Evolutionary conservation across 257 asterid species (phyloP).

Genomic region (Cordia subcordata): DNA sequence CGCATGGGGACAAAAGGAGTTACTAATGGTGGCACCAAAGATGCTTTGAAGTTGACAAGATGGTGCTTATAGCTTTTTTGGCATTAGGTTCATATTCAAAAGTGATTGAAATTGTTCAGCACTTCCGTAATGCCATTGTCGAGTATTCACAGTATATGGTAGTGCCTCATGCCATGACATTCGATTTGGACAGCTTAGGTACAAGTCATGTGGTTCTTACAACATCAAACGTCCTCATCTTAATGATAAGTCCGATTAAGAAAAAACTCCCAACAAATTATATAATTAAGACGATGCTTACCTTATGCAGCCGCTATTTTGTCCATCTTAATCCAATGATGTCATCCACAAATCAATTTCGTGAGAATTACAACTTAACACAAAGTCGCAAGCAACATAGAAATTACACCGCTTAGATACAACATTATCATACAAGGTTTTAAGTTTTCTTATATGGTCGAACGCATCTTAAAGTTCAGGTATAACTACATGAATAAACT

Average conservation of each 20-base stretch:
- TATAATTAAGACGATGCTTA: background rate
- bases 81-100: slow-evolving; percentile 47
- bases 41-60: slow-evolving; percentile 42
- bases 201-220: background rate
- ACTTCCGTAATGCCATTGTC: slow-evolving; percentile 13
- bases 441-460: too few relatives aligned
- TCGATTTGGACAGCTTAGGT: background rate
- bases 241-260: too few relatives aligned
- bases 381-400: too few relatives aligned
- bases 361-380: too few relatives aligned
- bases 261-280: too few relatives aligned
- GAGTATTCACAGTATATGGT: background rate
- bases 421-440: too few relatives aligned
- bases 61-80: slow-evolving; percentile 36
- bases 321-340: background rate
- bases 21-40: slow-evolving; percentile 36
- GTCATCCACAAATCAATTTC: background rate
- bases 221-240: background rate
- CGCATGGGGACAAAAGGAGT: slow-evolving; percentile 24
- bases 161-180: too few relatives aligned
- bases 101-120: slow-evolving; percentile 31
- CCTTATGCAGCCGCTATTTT: background rate
- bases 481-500: too few relatives aligned
- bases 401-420: too few relatives aligned
- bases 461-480: too few relatives aligned